These are phyloP conservation scores for Microcyclosporella mali DNA, from an alignment of 2,329 filamentous ascomycete species.

Conservation along the genomic window DNA sequence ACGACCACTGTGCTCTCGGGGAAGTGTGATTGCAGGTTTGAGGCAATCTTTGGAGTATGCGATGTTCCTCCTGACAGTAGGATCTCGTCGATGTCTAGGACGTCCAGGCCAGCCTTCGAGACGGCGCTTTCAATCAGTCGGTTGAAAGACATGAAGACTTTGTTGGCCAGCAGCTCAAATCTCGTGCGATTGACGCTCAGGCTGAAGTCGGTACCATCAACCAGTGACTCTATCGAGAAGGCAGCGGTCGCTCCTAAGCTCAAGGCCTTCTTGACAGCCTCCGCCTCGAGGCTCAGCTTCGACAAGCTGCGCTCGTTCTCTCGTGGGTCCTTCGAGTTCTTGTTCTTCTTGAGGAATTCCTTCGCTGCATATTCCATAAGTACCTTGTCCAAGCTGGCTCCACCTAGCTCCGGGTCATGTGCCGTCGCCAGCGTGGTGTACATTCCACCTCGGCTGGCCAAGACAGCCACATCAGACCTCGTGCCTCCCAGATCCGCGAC, in stretches of 20 bases:
- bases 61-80: slow-evolving; percentile 87
- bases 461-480: slow-evolving; percentile 81
- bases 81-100: slow-evolving; percentile 90
- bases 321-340: slow-evolving; percentile 65
- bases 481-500: slow-evolving; percentile 92
- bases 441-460: slow-evolving; percentile 88
- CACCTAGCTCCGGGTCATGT: slow-evolving; percentile 92
- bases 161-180: slow-evolving; percentile 81
- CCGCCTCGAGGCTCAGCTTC: slow-evolving; percentile 87
- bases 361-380: slow-evolving; percentile 96
- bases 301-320: slow-evolving; percentile 74
- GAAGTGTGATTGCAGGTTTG: slow-evolving; percentile 74
- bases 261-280: slow-evolving; percentile 85
- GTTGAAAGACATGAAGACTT: slow-evolving; percentile 83
- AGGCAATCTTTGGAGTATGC: slow-evolving; percentile 88
- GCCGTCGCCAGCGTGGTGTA: slow-evolving; percentile 90
- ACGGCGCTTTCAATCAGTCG: slow-evolving; percentile 76
- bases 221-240: slow-evolving; percentile 87
- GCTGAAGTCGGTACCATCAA: slow-evolving; percentile 83
- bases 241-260: slow-evolving; percentile 81
- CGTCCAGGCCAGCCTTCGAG: slow-evolving; percentile 86
- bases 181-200: slow-evolving; percentile 87
- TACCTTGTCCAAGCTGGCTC: slow-evolving; percentile 78
- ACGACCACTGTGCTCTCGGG: slow-evolving; percentile 69
- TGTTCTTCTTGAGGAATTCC: slow-evolving; percentile 97